phyloP scores from a whole-genome alignment of 2,329 filamentous ascomycete genomes.

The Cladosporium halotolerans region DNA sequence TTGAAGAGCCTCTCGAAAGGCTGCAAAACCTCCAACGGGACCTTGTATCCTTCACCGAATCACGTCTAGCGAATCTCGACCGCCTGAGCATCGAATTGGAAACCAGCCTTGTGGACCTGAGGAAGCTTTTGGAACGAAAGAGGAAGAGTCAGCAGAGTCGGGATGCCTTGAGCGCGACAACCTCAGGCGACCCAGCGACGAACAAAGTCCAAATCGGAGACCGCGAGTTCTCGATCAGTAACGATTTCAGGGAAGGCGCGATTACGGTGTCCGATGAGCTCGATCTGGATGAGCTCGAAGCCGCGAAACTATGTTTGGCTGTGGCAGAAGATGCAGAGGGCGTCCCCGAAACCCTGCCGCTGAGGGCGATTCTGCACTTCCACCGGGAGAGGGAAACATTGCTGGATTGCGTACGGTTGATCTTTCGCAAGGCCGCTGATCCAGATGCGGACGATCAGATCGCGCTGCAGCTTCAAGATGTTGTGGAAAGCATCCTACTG shows the following conservation, averaged over 20 bases:
- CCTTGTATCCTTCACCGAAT: slow-evolving; percentile 68
- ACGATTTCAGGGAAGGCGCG: slow-evolving; percentile 76
- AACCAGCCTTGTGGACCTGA: slow-evolving; percentile 59
- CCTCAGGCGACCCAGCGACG: slow-evolving; percentile 39
- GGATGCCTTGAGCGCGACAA: slow-evolving; percentile 56
- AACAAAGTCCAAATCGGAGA: slow-evolving; percentile 64
- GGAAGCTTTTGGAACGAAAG: slow-evolving; percentile 67
- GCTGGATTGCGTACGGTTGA: slow-evolving; percentile 74
- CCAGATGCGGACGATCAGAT: slow-evolving; percentile 54
- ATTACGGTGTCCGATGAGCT: slow-evolving; percentile 80
- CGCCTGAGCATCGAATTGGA: slow-evolving; percentile 62
- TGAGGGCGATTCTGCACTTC: slow-evolving; percentile 78
- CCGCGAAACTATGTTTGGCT: slow-evolving; percentile 65
- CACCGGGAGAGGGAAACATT: slow-evolving; percentile 79
- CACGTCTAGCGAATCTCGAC: slow-evolving; percentile 62
- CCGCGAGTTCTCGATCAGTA: slow-evolving; percentile 72
- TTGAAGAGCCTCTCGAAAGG: slow-evolving; percentile 64
- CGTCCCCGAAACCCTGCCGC: slow-evolving; percentile 64
- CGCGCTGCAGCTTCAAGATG: slow-evolving; percentile 49
- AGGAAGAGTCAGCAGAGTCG: slow-evolving; percentile 70
- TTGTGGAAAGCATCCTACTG: slow-evolving; percentile 53
- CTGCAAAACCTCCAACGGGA: slow-evolving; percentile 83
- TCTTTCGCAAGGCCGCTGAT: slow-evolving; percentile 44
- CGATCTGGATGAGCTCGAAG: slow-evolving; percentile 82
- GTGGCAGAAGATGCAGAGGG: slow-evolving; percentile 60